Conservation (phyloP, 164 flowering plant species). For the Warburgia ugandensis region DNA sequence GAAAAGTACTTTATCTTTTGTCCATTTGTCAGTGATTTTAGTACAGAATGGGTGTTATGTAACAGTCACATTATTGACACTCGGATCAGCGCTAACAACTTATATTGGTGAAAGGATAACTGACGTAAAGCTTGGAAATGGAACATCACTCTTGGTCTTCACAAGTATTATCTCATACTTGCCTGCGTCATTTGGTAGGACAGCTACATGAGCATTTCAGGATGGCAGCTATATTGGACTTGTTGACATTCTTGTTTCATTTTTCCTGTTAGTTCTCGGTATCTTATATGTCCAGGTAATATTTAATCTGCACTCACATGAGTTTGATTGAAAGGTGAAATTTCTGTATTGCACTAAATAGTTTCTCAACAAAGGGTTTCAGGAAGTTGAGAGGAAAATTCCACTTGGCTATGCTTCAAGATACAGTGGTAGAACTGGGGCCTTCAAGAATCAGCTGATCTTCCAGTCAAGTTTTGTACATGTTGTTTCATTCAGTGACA, state of each 20-base stretch:
- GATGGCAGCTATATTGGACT: slow-evolving; percentile 92
- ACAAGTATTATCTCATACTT: slow-evolving; percentile 95
- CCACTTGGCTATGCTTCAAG: slow-evolving; percentile 97
- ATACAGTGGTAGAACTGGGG: slow-evolving; percentile 73
- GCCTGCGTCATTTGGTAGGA: slow-evolving; percentile 98
- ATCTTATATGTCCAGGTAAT: slow-evolving; percentile 98
- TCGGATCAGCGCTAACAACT: slow-evolving; percentile 90
- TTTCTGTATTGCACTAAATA: too few relatives aligned
- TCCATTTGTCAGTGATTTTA: slow-evolving; percentile 93
- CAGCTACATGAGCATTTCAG: slow-evolving; percentile 72
- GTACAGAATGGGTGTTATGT: slow-evolving; percentile 82
- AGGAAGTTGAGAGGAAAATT: slow-evolving; percentile 99
- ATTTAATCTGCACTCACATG: too few relatives aligned
- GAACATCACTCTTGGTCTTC: slow-evolving; percentile 92
- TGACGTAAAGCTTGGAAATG: slow-evolving; percentile 98
- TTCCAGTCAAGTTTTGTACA: slow-evolving; percentile 81
- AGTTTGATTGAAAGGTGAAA: too few relatives aligned
- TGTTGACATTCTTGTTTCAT: slow-evolving; percentile 50
- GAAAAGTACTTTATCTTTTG: slow-evolving; percentile 94
- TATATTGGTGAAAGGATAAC: slow-evolving; percentile 88
- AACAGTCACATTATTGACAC: slow-evolving; percentile 70
- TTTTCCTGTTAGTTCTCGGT: slow-evolving; percentile 74
- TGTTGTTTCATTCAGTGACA: not conserved
- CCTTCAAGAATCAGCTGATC: slow-evolving; percentile 85
- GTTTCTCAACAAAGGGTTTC: slow-evolving; percentile 35